Percentiles rank a stretch among this genome's conserved stretches.
Evolutionary conservation across 2,329 filamentous ascomycete genomes (phyloP).

Genomic region (Microdochium nivale): DNA sequence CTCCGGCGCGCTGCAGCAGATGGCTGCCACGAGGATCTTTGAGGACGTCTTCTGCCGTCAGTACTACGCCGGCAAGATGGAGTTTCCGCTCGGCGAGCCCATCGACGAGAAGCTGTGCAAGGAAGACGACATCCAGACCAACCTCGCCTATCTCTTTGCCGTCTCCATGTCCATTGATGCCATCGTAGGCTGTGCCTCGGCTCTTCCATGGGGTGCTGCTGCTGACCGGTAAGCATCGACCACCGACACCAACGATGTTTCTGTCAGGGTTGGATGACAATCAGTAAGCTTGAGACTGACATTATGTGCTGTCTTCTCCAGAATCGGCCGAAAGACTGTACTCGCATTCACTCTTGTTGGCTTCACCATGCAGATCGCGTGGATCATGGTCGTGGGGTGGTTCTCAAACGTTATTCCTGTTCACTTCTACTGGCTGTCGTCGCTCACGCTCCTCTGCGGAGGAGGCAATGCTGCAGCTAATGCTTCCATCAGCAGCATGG

Average conservation of each 20-base stretch:
- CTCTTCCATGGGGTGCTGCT: conserved; percentile 27
- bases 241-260: too few relatives aligned
- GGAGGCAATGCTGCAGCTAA: conserved; percentile 22
- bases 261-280: too few relatives aligned
- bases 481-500: conserved; percentile 24
- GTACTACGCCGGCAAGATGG: conserved; percentile 19
- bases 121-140: conserved; percentile 23
- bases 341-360: conserved; percentile 21
- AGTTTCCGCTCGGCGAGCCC: conserved; percentile 10
- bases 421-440: conserved; percentile 22
- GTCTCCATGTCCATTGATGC: conserved; percentile 18
- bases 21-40: conserved; percentile 24
- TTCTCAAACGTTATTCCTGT: conserved; percentile 22
- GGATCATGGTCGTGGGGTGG: conserved; percentile 21
- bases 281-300: too few relatives aligned
- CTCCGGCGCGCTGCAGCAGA: conserved; percentile 18
- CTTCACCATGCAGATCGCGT: conserved; percentile 15
- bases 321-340: conserved; percentile 26
- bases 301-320: too few relatives aligned
- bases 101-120: conserved; percentile 29
- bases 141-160: conserved; percentile 24
- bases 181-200: conserved; percentile 20
- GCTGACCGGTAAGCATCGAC: conserved; percentile 22
- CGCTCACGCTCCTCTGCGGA: conserved; percentile 22
- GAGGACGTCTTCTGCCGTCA: conserved; percentile 30